phyloP scores from a whole-genome alignment of 2,329 filamentous ascomycete species.

The Endocalyx cinctus region DNA sequence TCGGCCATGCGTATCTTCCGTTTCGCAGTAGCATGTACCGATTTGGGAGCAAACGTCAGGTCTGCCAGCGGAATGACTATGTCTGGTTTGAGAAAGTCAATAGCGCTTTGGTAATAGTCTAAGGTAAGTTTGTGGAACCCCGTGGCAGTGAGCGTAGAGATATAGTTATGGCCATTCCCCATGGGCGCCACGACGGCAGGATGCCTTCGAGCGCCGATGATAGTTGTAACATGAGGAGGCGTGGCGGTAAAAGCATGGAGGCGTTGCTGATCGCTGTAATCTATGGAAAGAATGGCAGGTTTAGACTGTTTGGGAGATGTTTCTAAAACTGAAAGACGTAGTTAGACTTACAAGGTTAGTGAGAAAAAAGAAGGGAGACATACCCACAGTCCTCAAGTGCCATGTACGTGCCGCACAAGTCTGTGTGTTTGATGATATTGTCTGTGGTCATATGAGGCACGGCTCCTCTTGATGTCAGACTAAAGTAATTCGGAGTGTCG shows the following conservation, averaged over 20 bases:
- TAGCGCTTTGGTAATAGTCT: constrained; percentile 62
- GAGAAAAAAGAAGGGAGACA: too few species aligned
- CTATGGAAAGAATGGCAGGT: constrained; percentile 45
- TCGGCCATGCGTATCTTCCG: constrained; percentile 79
- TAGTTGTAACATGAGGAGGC: constrained; percentile 57
- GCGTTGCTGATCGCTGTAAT: constrained; percentile 43
- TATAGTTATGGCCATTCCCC: constrained; percentile 63
- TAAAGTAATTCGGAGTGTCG: constrained; percentile 78
- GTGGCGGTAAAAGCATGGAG: constrained; percentile 75
- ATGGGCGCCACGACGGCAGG: constrained; percentile 69
- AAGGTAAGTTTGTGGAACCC: constrained; percentile 72
- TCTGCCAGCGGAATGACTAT: constrained; percentile 77
- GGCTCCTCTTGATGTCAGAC: constrained; percentile 74
- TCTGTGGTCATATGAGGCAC: constrained; percentile 89
- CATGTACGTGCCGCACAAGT: constrained; percentile 68
- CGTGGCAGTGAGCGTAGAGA: constrained; percentile 80
- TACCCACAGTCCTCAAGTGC: constrained; percentile 87
- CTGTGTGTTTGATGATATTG: constrained; percentile 61
- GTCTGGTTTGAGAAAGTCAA: constrained; percentile 68
- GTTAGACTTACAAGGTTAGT: constrained; percentile 5
- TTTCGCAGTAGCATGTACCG: constrained; percentile 55
- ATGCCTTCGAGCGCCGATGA: constrained; percentile 74
- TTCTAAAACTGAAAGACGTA: constrained; percentile 56
- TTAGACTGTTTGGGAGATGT: constrained; percentile 33
- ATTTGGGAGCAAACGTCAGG: constrained; percentile 47